These are phyloP conservation scores for Parastagonospora nodorum DNA, from an alignment of 2,329 filamentous ascomycete species.

Conservation along the genomic window DNA sequence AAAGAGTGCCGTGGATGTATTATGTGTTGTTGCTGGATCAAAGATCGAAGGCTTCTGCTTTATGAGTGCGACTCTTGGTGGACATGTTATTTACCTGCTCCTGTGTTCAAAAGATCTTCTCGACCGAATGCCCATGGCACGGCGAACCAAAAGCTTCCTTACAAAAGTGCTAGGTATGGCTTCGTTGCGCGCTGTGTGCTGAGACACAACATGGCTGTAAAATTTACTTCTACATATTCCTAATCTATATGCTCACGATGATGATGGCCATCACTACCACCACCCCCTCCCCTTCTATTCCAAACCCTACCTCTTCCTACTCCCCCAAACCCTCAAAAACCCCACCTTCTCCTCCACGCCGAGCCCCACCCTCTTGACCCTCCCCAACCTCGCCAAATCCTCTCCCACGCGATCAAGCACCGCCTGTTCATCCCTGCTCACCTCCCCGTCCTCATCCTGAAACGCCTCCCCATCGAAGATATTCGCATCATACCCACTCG, in stretches of 20 bases:
- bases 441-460: not conserved
- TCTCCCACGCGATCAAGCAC: constrained; percentile 82
- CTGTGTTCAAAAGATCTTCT: too few relatives aligned
- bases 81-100: too few relatives aligned
- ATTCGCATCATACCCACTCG: constrained; percentile 36
- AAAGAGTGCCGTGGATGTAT: too few relatives aligned
- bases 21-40: too few relatives aligned
- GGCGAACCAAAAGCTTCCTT: too few relatives aligned
- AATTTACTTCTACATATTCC: too few relatives aligned
- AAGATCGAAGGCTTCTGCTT: too few relatives aligned
- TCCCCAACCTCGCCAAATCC: constrained; percentile 80
- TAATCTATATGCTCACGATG: not conserved
- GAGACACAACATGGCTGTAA: too few relatives aligned
- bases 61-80: too few relatives aligned
- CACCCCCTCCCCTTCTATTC: not conserved
- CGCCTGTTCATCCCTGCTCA: constrained; percentile 61
- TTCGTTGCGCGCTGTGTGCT: too few relatives aligned
- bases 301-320: constrained; percentile 34
- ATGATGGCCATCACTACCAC: not conserved
- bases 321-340: constrained; percentile 76
- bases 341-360: constrained; percentile 80
- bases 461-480: constrained; percentile 38
- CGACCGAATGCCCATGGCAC: too few relatives aligned
- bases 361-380: constrained; percentile 87
- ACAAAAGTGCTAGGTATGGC: too few relatives aligned